Evolutionary conservation across 306 rosid species (phyloP).

Genomic region (Cucurbita pepo): DNA sequence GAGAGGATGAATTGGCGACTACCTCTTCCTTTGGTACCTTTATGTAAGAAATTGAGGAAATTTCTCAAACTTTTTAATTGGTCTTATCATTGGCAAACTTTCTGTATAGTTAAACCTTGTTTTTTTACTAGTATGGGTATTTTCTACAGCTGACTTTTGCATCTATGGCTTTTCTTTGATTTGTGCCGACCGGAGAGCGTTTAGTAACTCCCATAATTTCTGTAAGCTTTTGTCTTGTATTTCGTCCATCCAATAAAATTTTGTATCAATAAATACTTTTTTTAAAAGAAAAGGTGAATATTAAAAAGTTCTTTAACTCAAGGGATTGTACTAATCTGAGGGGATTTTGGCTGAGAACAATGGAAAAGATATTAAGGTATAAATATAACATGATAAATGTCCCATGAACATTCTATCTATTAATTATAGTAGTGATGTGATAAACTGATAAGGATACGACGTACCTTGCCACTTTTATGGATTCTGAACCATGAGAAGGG

Average conservation of each 20-base stretch:
- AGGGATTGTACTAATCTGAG: too few species aligned
- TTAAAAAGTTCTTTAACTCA: background rate
- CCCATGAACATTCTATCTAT: background rate
- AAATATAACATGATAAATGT: background rate
- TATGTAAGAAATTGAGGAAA: background rate
- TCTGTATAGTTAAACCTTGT: background rate
- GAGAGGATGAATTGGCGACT: too few species aligned
- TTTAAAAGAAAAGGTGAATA: background rate
- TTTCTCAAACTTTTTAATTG: background rate
- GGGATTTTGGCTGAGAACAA: too few species aligned
- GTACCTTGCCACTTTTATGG: constrained; percentile 28
- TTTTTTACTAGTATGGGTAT: background rate
- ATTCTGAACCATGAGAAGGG: constrained; percentile 9
- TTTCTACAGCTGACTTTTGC: background rate
- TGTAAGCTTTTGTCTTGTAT: background rate
- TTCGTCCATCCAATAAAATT: background rate
- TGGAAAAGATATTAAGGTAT: background rate
- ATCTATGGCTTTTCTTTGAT: background rate
- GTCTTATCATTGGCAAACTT: background rate
- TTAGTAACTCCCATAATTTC: background rate
- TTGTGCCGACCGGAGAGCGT: background rate
- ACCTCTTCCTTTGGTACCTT: background rate
- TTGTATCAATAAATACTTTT: background rate
- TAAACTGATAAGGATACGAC: background rate
- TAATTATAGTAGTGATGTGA: background rate